Evolutionary conservation across 108 stramenopile genomes (phyloP), one percentile per base, ranked within the genome.

Genomic region (Cylindrotheca closterium): DNA sequence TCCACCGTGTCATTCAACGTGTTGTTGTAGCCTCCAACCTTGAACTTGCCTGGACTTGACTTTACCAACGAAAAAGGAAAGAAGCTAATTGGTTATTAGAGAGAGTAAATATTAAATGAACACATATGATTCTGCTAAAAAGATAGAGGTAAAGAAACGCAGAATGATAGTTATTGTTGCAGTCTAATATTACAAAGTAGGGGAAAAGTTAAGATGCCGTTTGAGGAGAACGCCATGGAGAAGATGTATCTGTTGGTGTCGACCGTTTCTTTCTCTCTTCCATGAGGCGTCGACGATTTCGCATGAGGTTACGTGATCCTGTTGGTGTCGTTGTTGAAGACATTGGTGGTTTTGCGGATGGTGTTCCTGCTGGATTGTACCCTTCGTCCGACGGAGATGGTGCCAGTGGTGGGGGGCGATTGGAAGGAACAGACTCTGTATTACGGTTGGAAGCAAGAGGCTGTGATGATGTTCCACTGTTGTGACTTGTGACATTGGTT

Each of bases 41-140:
- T 89, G 3, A 73, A 73, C 47, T 49, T 92, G 33, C 91, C 91
- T 23, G 91, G 91, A 10, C 61, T 92, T 29, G 88, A 92, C 58
- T 92, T 92, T 60, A 73, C 73, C 0, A 58, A 47, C 8, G 80
- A 62, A 0, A 76, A 71, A 30, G 91, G 91, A 4, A 73, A 67
- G 53, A 85, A 87, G 50, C 55, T 92, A 52, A 66, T 92, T 56
- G 89, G 86, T 1, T 87, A 91, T 55, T 81, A 15, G 15, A 42
- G n/a, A n/a, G n/a, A n/a, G n/a, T n/a, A n/a, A n/a, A n/a, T n/a
- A n/a, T n/a, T n/a, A n/a, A n/a, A n/a, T n/a, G n/a, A n/a, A n/a
- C n/a, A n/a, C n/a, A n/a, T n/a, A n/a, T n/a, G n/a, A n/a, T n/a
- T n/a, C n/a, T n/a, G n/a, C n/a, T n/a, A n/a, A n/a, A n/a, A n/a